Conservation (phyloP, 2,329 filamentous ascomycete genomes). For the Fusarium devonianum region DNA sequence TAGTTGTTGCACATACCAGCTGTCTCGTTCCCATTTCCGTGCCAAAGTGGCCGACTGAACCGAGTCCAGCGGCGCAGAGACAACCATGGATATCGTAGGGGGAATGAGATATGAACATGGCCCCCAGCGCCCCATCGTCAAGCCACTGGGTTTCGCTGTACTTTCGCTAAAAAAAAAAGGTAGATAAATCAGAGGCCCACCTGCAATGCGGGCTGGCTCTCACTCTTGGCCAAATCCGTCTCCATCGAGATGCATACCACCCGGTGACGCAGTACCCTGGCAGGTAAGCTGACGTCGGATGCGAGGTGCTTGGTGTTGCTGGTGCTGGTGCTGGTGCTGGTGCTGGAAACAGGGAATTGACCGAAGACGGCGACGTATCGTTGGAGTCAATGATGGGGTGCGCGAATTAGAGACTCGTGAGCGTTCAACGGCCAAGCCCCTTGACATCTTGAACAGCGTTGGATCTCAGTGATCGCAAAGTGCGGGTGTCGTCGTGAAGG, state of each 20-base stretch:
- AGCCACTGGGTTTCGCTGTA: slow-evolving; percentile 38
- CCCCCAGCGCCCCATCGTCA: slow-evolving; percentile 38
- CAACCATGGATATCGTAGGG: slow-evolving; percentile 13
- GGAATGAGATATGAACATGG: slow-evolving; percentile 20
- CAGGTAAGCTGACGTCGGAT: slow-evolving; percentile 26
- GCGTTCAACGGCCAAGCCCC: slow-evolving; percentile 10
- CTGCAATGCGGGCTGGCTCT: background rate
- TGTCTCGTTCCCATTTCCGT: slow-evolving; percentile 23
- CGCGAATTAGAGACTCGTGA: slow-evolving; percentile 13
- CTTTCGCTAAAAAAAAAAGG: slow-evolving; percentile 17
- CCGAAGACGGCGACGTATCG: slow-evolving; percentile 23
- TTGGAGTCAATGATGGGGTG: slow-evolving; percentile 14
- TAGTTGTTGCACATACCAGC: no score
- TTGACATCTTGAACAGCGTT: background rate
- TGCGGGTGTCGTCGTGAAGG: slow-evolving; percentile 18
- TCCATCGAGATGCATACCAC: slow-evolving; percentile 9
- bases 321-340: slow-evolving; percentile 22
- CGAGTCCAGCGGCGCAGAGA: slow-evolving; percentile 4
- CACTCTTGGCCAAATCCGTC: background rate
- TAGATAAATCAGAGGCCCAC: slow-evolving; percentile 12
- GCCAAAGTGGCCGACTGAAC: background rate
- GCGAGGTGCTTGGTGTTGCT: slow-evolving; percentile 22
- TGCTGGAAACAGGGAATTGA: slow-evolving; percentile 33
- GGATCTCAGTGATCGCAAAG: slow-evolving; percentile 4
- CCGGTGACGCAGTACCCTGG: slow-evolving; percentile 20